A percentile compares a stretch with the other conserved stretches of the same genome.
phyloP scores from a whole-genome alignment of 257 asterid species.

The Gentiana dahurica region DNA sequence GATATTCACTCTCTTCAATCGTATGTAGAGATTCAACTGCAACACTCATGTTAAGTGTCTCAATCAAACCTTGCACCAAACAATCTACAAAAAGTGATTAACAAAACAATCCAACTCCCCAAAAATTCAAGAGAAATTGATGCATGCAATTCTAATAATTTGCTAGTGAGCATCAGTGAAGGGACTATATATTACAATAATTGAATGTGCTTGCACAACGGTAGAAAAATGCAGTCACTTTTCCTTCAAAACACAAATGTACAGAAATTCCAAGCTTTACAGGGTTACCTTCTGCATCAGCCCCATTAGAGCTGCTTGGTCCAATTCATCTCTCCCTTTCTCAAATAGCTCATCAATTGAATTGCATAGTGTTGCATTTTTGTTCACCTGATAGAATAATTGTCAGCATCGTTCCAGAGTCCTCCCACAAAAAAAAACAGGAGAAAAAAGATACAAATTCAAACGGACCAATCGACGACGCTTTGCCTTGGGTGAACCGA shows the following conservation, averaged over 20 bases:
- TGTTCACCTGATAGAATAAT: conserved; percentile 47
- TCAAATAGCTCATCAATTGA: conserved; percentile 76
- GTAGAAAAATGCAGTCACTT: too few species aligned
- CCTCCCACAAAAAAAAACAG: not conserved
- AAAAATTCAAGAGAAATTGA: too few species aligned
- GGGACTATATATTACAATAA: not conserved
- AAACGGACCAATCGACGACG: conserved; percentile 56
- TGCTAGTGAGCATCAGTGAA: not conserved
- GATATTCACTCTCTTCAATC: too few species aligned
- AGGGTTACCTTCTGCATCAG: conserved; percentile 63
- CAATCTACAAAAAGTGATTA: too few species aligned
- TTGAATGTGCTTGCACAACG: too few species aligned
- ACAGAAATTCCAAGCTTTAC: not conserved
- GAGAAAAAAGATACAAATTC: not conserved
- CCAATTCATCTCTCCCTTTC: conserved; percentile 50
- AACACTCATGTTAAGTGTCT: too few species aligned
- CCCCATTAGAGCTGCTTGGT: conserved; percentile 41
- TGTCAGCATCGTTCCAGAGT: not conserved
- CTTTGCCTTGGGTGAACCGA: conserved; percentile 68
- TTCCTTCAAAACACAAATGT: too few species aligned
- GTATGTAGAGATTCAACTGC: too few species aligned
- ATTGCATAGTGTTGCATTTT: conserved; percentile 71
- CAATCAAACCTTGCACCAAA: too few species aligned
- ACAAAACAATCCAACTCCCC: too few species aligned
- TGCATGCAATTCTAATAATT: too few species aligned